Conservation (phyloP, 2,329 filamentous ascomycete genomes). For the Didymella exigua region DNA sequence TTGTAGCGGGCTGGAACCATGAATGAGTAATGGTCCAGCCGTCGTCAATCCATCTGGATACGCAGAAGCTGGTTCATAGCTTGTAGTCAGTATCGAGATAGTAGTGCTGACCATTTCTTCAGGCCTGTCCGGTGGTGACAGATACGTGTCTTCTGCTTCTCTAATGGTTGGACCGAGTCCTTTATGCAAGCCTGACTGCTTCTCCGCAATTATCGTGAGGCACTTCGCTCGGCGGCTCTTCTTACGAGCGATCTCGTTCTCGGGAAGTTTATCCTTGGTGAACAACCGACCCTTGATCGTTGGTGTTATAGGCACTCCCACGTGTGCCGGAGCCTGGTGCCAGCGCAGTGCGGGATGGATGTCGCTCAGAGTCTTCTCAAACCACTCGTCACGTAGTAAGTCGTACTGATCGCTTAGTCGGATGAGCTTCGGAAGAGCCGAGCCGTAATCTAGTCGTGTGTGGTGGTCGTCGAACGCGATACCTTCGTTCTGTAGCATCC, state of each 20-base stretch:
- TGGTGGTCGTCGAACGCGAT: slow-evolving; percentile 9
- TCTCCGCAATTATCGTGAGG: not conserved
- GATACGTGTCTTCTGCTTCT: not conserved
- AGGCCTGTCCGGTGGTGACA: not conserved
- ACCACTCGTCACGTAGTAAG: not conserved
- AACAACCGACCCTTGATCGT: not conserved
- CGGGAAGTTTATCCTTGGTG: not conserved
- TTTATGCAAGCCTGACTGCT: not conserved
- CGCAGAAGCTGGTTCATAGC: not conserved
- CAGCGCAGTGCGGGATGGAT: not conserved
- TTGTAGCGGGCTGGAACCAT: not conserved
- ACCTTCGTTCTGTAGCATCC: slow-evolving; percentile 16
- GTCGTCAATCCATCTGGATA: not conserved
- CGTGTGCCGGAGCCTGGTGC: not conserved
- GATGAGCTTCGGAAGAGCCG: not conserved
- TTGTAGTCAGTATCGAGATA: not conserved
- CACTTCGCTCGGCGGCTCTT: not conserved
- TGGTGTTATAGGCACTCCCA: not conserved
- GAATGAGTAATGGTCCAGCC: not conserved
- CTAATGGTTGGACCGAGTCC: not conserved
- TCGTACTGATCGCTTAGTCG: slow-evolving; percentile 2
- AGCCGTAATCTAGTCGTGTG: slow-evolving; percentile 5
- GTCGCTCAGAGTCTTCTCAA: not conserved
- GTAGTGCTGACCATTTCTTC: not conserved
- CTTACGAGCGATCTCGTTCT: not conserved